phyloP scores from a whole-genome alignment of 139 green algal genomes.

The Edaphochlamys debaryana region DNA sequence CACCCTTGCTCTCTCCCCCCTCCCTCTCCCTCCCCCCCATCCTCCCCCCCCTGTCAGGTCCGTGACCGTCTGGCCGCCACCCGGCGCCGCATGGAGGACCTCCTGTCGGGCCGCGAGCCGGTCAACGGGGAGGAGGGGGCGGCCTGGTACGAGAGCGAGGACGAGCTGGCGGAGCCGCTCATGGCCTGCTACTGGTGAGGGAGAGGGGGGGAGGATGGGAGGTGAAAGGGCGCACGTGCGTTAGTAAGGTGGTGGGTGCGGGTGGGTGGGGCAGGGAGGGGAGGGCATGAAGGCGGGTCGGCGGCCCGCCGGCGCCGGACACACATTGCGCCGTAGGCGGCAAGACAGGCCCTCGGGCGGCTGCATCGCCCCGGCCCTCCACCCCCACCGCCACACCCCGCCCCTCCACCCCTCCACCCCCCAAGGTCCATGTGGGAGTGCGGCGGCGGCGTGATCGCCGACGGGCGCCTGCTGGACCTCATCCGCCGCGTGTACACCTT shows the following conservation, averaged over 20 bases:
- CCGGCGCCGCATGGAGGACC: constrained; percentile 83
- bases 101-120: constrained; percentile 70
- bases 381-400: too few relatives aligned
- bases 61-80: constrained; percentile 90
- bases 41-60: too few relatives aligned
- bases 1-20: too few relatives aligned
- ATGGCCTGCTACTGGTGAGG: constrained; percentile 41
- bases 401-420: background rate
- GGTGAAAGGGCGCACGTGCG: too few relatives aligned
- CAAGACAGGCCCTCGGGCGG: too few relatives aligned
- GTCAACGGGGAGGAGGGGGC: constrained; percentile 31
- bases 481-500: constrained; percentile 90
- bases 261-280: background rate
- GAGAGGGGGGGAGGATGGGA: too few relatives aligned
- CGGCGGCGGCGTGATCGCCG: constrained; percentile 86
- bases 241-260: background rate
- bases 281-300: too few relatives aligned
- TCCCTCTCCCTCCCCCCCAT: too few relatives aligned
- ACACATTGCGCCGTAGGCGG: too few relatives aligned
- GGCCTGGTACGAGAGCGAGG: constrained; percentile 59
- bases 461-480: constrained; percentile 93
- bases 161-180: constrained; percentile 64
- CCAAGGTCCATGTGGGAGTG: constrained; percentile 85
- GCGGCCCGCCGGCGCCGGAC: too few relatives aligned
- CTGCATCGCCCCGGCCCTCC: too few relatives aligned